A percentile compares a stretch with the other conserved stretches of the same genome.
These are phyloP conservation scores for Fusarium sp. DNA, from an alignment of 2,329 filamentous ascomycete genomes.

Conservation along the genomic window DNA sequence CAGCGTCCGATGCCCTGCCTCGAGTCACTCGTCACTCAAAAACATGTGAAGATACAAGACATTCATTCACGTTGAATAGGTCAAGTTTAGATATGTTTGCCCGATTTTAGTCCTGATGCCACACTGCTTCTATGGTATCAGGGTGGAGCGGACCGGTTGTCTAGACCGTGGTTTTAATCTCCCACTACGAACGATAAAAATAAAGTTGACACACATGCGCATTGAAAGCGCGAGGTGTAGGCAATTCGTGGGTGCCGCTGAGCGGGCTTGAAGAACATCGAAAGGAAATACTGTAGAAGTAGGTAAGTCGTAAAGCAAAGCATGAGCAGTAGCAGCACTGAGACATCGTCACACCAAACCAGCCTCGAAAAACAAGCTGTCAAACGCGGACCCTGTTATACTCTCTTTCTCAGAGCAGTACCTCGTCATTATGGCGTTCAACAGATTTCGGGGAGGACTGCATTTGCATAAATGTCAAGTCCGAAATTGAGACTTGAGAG, in stretches of 20 bases:
- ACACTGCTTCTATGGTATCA: constrained; percentile 68
- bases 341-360: constrained; percentile 21
- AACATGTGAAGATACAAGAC: constrained; percentile 3
- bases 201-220: constrained; percentile 70
- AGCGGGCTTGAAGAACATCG: constrained; percentile 32
- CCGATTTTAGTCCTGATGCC: constrained; percentile 73
- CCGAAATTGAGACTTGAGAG: constrained; percentile 9
- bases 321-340: constrained; percentile 25
- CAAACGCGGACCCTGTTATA: constrained; percentile 3
- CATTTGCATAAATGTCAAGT: constrained; percentile 31
- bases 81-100: constrained; percentile 54
- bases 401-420: not conserved
- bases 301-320: constrained; percentile 3
- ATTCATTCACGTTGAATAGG: constrained; percentile 8
- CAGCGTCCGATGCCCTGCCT: not conserved
- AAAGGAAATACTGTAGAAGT: not conserved
- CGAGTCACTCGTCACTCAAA: constrained; percentile 10
- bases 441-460: constrained; percentile 11
- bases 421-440: constrained; percentile 23
- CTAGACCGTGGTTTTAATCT: constrained; percentile 72
- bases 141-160: constrained; percentile 77
- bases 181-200: constrained; percentile 68
- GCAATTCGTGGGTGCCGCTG: constrained; percentile 65
- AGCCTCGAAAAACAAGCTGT: constrained; percentile 7
- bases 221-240: constrained; percentile 70